These are phyloP conservation scores for Trichothecium roseum DNA, from an alignment of 2,329 filamentous ascomycete genomes.

Conservation along the genomic window DNA sequence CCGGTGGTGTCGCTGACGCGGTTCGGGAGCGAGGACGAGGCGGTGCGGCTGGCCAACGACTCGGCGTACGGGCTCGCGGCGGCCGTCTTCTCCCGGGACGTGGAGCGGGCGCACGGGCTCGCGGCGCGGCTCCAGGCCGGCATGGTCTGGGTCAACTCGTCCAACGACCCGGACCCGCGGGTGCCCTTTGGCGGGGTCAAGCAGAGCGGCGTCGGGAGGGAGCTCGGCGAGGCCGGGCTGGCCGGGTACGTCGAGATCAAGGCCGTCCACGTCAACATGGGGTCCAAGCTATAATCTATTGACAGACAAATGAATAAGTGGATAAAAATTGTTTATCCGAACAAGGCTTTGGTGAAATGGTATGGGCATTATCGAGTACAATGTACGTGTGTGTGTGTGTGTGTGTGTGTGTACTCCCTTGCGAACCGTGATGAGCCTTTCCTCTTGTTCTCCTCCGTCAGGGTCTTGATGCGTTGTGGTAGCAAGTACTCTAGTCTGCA, in stretches of 20 bases:
- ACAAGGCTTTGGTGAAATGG: constrained; percentile 43
- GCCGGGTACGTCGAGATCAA: constrained; percentile 26
- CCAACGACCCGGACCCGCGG: constrained; percentile 11
- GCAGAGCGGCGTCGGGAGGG: constrained; percentile 47
- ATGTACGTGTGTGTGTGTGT: constrained; percentile 47
- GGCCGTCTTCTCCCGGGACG: constrained; percentile 42
- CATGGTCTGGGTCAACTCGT: constrained; percentile 24
- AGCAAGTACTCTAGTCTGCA: too few species aligned
- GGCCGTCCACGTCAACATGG: constrained; percentile 17
- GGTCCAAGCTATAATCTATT: constrained; percentile 7
- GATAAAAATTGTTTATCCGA: constrained; percentile 48
- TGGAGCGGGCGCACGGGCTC: constrained; percentile 23
- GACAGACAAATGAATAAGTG: constrained; percentile 36
- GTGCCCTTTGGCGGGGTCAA: constrained; percentile 37
- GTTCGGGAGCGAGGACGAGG: constrained; percentile 13
- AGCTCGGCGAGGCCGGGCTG: constrained; percentile 29
- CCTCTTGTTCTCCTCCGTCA: too few species aligned
- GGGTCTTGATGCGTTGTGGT: too few species aligned
- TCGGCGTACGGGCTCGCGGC: constrained; percentile 41
- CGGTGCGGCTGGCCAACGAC: constrained; percentile 16
- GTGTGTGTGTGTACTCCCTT: too few species aligned
- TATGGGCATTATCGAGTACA: constrained; percentile 37
- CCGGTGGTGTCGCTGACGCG: constrained; percentile 11
- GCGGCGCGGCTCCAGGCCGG: constrained; percentile 41
- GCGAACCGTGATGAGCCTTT: too few species aligned